These are phyloP conservation scores for Trichoderma koningii DNA, from an alignment of 2,329 filamentous ascomycete genomes.

Conservation along the genomic window DNA sequence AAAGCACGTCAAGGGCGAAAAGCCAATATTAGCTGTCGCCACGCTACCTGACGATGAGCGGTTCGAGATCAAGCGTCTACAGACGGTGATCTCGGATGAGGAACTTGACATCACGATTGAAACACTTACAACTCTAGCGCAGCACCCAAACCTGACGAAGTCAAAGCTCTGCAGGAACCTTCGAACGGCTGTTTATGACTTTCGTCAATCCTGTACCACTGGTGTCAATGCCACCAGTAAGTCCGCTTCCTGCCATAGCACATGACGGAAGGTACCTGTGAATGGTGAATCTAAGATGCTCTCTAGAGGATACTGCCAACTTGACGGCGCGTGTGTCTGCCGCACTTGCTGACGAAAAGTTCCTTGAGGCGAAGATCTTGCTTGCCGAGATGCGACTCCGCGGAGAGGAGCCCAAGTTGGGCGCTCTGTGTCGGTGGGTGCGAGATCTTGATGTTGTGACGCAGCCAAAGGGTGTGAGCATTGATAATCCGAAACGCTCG, in stretches of 20 bases:
- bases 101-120: slow-evolving; percentile 69
- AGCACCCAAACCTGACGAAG: slow-evolving; percentile 65
- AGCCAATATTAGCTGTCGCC: slow-evolving; percentile 38
- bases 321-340: slow-evolving; percentile 67
- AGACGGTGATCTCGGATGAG: slow-evolving; percentile 60
- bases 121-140: slow-evolving; percentile 59
- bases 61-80: slow-evolving; percentile 52
- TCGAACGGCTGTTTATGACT: slow-evolving; percentile 67
- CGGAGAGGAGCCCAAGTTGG: slow-evolving; percentile 65
- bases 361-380: slow-evolving; percentile 64
- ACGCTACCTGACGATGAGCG: slow-evolving; percentile 42
- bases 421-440: slow-evolving; percentile 71
- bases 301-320: slow-evolving; percentile 55
- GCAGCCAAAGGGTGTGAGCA: slow-evolving; percentile 47
- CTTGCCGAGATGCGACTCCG: slow-evolving; percentile 71
- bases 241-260: slow-evolving; percentile 6
- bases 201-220: slow-evolving; percentile 68
- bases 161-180: slow-evolving; percentile 68
- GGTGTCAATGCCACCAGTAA: slow-evolving; percentile 60
- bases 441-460: slow-evolving; percentile 70
- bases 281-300: slow-evolving; percentile 9
- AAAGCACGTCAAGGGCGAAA: slow-evolving; percentile 46
- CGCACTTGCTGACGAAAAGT: slow-evolving; percentile 65
- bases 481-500: slow-evolving; percentile 41
- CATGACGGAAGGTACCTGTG: not conserved